Evolutionary conservation across 495 filamentous ascomycete genomes (phyloP).

Genomic region (Neurospora sp.): DNA sequence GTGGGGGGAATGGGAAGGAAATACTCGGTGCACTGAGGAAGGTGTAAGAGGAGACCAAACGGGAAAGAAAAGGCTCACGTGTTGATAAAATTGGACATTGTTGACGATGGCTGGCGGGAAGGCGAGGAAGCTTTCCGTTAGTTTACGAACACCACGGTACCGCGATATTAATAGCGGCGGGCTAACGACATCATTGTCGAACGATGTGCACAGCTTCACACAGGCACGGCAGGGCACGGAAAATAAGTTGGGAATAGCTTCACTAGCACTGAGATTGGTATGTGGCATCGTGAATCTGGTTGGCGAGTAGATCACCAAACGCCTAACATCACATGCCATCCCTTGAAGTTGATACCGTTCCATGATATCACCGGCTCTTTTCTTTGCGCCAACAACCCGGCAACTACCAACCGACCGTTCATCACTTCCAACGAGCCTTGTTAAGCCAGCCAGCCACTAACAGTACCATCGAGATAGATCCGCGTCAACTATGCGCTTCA

Average conservation of each 20-base stretch:
- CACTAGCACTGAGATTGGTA: neutral
- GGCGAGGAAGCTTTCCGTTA: neutral
- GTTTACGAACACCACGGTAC: neutral
- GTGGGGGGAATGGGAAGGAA: neutral
- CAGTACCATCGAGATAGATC: neutral
- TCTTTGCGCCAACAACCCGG: neutral
- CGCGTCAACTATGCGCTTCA: neutral
- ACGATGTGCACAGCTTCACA: neutral
- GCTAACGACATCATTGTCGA: neutral
- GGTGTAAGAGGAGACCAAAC: neutral
- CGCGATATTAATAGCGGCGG: neutral
- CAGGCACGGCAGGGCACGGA: neutral
- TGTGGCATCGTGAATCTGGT: neutral
- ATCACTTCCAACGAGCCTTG: neutral
- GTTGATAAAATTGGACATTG: neutral
- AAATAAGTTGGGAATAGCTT: neutral
- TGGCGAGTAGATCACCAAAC: neutral
- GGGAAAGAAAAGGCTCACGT: neutral
- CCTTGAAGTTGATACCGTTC: neutral
- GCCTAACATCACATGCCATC: neutral
- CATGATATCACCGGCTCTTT: neutral
- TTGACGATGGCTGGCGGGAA: neutral
- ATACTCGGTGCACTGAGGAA: neutral
- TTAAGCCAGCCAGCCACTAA: neutral
- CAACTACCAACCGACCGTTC: neutral